These are phyloP conservation scores for Cinnamomum chago DNA, from an alignment of 164 flowering plant genomes.

Conservation along the genomic window DNA sequence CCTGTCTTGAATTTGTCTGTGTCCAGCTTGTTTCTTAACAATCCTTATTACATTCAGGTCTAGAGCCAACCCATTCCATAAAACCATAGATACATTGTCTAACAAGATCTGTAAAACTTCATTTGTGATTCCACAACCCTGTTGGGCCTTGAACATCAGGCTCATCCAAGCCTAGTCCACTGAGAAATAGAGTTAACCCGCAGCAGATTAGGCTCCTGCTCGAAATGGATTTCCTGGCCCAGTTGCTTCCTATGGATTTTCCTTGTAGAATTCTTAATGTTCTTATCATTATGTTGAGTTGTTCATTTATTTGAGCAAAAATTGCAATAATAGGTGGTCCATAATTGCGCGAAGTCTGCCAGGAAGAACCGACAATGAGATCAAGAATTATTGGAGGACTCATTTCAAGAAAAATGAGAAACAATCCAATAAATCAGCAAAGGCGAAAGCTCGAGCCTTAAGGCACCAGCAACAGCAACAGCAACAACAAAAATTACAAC, in stretches of 20 bases:
- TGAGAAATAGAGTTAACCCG: neutral
- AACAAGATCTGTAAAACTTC: too few species aligned
- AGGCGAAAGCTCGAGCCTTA: neutral
- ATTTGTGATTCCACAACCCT: too few species aligned
- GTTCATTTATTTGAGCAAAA: neutral
- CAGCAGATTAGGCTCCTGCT: neutral
- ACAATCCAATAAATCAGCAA: neutral
- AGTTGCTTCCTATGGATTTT: neutral
- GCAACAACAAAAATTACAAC: slow-evolving; percentile 18
- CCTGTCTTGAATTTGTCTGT: neutral
- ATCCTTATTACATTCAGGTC: neutral
- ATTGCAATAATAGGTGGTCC: slow-evolving; percentile 8
- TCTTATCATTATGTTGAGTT: too few species aligned
- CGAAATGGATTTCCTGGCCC: too few species aligned
- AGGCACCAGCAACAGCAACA: slow-evolving; percentile 23
- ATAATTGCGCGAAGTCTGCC: slow-evolving; percentile 14
- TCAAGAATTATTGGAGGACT: slow-evolving; percentile 19
- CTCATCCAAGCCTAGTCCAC: neutral
- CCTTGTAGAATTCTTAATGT: neutral
- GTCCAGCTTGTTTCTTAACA: neutral
- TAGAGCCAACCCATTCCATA: neutral
- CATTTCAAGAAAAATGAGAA: slow-evolving; percentile 13
- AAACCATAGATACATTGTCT: neutral
- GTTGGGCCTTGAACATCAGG: neutral
- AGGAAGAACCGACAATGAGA: slow-evolving; percentile 16